phyloP scores from a whole-genome alignment of 148 eudicot species.

The Rhododendron simsii region DNA sequence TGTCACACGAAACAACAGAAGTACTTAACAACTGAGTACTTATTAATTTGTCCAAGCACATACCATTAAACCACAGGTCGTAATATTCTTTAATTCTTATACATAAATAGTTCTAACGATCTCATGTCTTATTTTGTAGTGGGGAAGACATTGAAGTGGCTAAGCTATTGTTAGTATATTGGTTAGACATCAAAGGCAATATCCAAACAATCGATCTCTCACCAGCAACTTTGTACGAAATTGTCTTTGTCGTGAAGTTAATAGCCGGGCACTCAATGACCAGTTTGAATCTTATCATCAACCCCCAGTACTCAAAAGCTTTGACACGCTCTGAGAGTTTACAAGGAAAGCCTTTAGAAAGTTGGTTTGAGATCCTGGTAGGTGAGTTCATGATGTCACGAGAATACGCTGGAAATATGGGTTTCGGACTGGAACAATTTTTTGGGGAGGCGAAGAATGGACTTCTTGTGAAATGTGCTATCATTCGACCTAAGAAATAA shows the following conservation, averaged over 20 bases:
- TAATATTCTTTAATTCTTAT: no score
- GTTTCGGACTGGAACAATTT: not conserved
- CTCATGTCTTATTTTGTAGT: not conserved
- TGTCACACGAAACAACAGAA: no score
- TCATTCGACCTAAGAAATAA: not conserved
- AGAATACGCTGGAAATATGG: not conserved
- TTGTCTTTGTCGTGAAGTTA: not conserved
- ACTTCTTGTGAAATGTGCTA: not conserved
- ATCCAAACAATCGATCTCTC: not conserved
- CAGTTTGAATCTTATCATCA: not conserved
- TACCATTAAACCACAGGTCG: no score
- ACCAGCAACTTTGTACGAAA: not conserved
- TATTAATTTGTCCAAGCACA: no score
- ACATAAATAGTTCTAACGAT: not conserved
- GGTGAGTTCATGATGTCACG: not conserved
- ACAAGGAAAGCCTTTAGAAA: not conserved
- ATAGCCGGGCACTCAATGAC: not conserved
- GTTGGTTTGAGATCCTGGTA: not conserved
- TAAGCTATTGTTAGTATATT: not conserved
- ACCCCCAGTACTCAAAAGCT: not conserved
- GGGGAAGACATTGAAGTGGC: not conserved
- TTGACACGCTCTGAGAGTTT: not conserved
- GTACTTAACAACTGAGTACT: no score
- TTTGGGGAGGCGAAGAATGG: not conserved
- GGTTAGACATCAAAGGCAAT: not conserved